phyloP scores from a whole-genome alignment of 2,329 filamentous ascomycete genomes.

The Dothideomycetes sp. region DNA sequence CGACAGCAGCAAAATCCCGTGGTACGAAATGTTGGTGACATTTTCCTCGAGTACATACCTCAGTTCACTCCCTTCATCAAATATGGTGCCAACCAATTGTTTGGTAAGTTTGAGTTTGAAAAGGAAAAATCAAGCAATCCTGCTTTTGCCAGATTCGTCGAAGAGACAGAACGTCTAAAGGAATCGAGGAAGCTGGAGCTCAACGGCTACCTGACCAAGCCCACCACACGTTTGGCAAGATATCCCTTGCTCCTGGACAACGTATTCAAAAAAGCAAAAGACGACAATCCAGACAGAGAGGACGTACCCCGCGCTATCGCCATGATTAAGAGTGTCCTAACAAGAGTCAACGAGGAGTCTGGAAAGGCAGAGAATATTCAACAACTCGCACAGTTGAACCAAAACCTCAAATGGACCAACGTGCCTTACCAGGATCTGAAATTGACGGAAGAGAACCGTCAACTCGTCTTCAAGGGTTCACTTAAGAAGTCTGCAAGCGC shows the following conservation, averaged over 20 bases:
- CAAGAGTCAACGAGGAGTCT: constrained; percentile 84
- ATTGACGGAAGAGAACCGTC: constrained; percentile 83
- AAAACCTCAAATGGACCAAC: constrained; percentile 81
- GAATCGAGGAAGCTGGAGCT: constrained; percentile 94
- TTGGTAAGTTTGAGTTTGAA: constrained; percentile 96
- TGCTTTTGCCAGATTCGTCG: constrained; percentile 81
- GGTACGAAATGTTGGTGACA: constrained; percentile 82
- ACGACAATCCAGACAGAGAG: constrained; percentile 79
- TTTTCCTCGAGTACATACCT: constrained; percentile 85
- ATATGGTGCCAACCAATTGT: constrained; percentile 91
- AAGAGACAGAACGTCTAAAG: constrained; percentile 90
- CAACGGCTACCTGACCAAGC: constrained; percentile 96
- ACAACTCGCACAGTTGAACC: constrained; percentile 84
- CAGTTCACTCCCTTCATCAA: constrained; percentile 93
- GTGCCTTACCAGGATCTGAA: constrained; percentile 90
- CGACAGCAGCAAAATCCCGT: constrained; percentile 86
- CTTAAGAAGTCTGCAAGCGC: constrained; percentile 90
- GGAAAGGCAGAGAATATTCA: constrained; percentile 97
- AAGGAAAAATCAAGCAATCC: constrained; percentile 84
- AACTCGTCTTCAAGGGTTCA: constrained; percentile 86
- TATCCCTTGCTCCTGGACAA: constrained; percentile 89
- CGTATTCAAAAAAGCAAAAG: constrained; percentile 82
- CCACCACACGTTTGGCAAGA: constrained; percentile 85
- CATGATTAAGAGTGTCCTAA: constrained; percentile 78
- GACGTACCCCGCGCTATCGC: constrained; percentile 85